These are phyloP conservation scores for Cystobasidium slooffiae DNA, from an alignment of 1,284 basidiomycete genomes.

Conservation along the genomic window DNA sequence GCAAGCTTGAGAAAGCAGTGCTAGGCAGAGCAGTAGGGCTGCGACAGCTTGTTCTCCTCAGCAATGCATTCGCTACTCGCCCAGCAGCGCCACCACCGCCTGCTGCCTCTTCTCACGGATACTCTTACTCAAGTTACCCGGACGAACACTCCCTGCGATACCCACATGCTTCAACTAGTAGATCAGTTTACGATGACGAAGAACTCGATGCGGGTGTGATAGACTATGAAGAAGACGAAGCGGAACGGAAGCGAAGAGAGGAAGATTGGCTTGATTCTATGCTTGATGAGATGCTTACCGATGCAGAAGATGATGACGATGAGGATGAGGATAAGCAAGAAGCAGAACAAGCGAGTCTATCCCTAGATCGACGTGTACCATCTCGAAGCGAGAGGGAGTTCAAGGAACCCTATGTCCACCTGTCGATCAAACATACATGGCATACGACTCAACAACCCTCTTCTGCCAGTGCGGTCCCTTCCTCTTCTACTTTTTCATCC, in stretches of 20 bases:
- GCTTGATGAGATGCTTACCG: conserved; percentile 42
- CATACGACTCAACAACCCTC: not conserved
- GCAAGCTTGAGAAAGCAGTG: conserved; percentile 43
- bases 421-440: conserved; percentile 31
- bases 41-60: conserved; percentile 42
- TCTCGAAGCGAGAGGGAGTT: conserved; percentile 24
- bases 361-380: not conserved
- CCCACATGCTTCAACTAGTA: not conserved
- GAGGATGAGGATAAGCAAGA: conserved; percentile 20
- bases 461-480: not conserved
- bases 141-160: not conserved
- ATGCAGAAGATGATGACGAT: conserved; percentile 41
- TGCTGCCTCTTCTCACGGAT: not conserved
- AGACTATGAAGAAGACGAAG: conserved; percentile 37
- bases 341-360: not conserved
- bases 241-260: conserved; percentile 38
- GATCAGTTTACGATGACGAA: conserved; percentile 5
- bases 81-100: not conserved
- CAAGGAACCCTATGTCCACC: conserved; percentile 35
- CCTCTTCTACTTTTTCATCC: not conserved
- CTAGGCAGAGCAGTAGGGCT: conserved; percentile 34
- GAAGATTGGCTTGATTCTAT: conserved; percentile 45
- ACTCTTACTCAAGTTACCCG: conserved; percentile 6
- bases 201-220: conserved; percentile 2
- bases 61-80: conserved; percentile 39